phyloP scores from a whole-genome alignment of 176 grass and related monocot species.

The Oryza meyeriana region DNA sequence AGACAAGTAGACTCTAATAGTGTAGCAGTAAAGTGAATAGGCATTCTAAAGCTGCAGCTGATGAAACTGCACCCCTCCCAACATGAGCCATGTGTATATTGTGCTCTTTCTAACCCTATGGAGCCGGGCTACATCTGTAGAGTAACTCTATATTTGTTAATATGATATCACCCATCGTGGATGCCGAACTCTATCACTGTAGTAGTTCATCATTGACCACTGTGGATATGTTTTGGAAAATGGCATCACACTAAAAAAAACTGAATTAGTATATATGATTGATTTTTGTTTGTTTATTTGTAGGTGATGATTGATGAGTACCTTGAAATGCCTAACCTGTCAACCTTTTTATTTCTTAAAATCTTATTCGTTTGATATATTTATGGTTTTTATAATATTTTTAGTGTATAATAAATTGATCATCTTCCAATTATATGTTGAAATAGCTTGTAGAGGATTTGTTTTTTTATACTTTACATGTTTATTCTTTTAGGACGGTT shows the following conservation, averaged over 20 bases:
- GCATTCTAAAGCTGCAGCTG: slow-evolving; percentile 9
- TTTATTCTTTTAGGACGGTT: too few relatives aligned
- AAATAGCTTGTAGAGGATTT: neutral
- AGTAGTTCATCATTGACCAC: neutral
- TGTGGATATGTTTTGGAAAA: neutral
- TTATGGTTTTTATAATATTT: neutral
- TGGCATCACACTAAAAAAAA: neutral
- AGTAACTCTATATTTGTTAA: neutral
- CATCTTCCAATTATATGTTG: neutral
- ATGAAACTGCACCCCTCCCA: neutral
- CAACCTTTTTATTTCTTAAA: neutral
- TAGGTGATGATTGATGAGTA: neutral
- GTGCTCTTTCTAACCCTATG: too few relatives aligned
- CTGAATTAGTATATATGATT: neutral
- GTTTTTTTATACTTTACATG: too few relatives aligned
- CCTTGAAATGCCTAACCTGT: neutral
- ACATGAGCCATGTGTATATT: neutral
- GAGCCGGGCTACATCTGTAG: too few relatives aligned
- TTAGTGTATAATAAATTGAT: neutral
- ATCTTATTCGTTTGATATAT: neutral
- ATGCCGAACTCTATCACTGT: neutral
- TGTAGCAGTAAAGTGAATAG: neutral
- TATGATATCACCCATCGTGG: neutral
- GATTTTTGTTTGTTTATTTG: neutral
- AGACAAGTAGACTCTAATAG: neutral